Percentiles rank a stretch among this genome's conserved stretches.
phyloP scores from a whole-genome alignment of 2,329 filamentous ascomycete species.

The Phialocephala subalpina region DNA sequence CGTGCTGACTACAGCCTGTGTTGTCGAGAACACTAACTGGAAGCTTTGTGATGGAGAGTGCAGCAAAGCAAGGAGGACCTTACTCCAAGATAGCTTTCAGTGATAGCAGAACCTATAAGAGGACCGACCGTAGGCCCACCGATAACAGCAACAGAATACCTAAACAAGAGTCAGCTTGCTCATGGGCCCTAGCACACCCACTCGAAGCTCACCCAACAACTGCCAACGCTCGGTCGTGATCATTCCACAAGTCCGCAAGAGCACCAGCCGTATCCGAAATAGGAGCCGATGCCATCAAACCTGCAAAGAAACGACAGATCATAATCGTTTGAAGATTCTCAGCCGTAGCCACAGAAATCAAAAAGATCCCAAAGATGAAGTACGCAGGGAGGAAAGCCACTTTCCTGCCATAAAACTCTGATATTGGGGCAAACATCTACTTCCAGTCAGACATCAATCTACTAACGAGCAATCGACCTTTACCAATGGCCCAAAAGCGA shows the following conservation, averaged over 20 bases:
- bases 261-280: slow-evolving; percentile 41
- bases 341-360: slow-evolving; percentile 48
- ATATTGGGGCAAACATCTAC: slow-evolving; percentile 15
- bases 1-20: too few relatives aligned
- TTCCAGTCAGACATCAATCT: neutral
- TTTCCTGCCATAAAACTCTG: slow-evolving; percentile 30
- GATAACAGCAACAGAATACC: neutral
- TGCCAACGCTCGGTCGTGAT: slow-evolving; percentile 1
- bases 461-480: neutral
- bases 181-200: neutral
- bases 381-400: slow-evolving; percentile 44
- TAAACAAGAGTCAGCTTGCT: neutral
- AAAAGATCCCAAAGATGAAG: slow-evolving; percentile 48
- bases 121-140: neutral
- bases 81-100: neutral
- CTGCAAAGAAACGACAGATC: slow-evolving; percentile 36
- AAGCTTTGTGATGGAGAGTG: too few relatives aligned
- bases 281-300: slow-evolving; percentile 37
- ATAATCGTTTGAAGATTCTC: slow-evolving; percentile 38
- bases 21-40: too few relatives aligned
- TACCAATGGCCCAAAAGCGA: slow-evolving; percentile 15
- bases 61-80: too few relatives aligned
- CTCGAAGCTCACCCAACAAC: neutral
- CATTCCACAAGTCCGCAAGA: slow-evolving; percentile 33
- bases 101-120: neutral